Evolutionary conservation across 176 grass and related monocot genomes (phyloP).

Genomic region (Musa schizocarpa): DNA sequence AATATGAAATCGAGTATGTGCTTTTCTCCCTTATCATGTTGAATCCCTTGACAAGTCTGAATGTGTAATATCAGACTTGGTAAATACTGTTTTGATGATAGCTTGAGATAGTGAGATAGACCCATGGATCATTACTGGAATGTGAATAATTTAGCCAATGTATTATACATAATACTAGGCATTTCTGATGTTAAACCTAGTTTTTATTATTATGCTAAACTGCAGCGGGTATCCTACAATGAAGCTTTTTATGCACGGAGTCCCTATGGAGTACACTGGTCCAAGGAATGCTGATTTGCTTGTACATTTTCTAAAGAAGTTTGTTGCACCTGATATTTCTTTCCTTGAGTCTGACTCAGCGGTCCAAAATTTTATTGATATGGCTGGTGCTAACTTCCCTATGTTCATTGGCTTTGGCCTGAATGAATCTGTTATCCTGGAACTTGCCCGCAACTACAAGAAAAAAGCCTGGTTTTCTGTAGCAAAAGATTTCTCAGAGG

Average conservation of each 20-base stretch:
- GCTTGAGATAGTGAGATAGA: not conserved
- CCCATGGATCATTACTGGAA: too few relatives aligned
- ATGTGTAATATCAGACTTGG: not conserved
- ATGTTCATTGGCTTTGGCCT: constrained; percentile 91
- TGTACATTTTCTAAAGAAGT: constrained; percentile 78
- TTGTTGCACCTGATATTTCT: constrained; percentile 78
- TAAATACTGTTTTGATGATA: not conserved
- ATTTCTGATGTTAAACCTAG: not conserved
- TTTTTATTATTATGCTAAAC: not conserved
- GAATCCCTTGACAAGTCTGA: not conserved
- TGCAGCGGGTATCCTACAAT: constrained; percentile 86
- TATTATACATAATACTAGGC: too few relatives aligned
- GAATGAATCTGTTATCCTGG: constrained; percentile 60
- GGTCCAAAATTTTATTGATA: constrained; percentile 60
- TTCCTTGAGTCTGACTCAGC: constrained; percentile 52
- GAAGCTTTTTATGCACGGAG: constrained; percentile 80
- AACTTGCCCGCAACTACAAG: constrained; percentile 79
- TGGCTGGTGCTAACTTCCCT: constrained; percentile 61
- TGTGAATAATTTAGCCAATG: too few relatives aligned
- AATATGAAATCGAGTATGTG: constrained; percentile 93
- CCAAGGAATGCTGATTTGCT: constrained; percentile 80
- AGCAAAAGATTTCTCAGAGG: constrained; percentile 87
- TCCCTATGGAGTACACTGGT: constrained; percentile 80
- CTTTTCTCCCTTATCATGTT: constrained; percentile 11
- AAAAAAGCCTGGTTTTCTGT: constrained; percentile 93